These are phyloP conservation scores for Fusarium nurragi DNA, from an alignment of 2,329 filamentous ascomycete species.

Conservation along the genomic window DNA sequence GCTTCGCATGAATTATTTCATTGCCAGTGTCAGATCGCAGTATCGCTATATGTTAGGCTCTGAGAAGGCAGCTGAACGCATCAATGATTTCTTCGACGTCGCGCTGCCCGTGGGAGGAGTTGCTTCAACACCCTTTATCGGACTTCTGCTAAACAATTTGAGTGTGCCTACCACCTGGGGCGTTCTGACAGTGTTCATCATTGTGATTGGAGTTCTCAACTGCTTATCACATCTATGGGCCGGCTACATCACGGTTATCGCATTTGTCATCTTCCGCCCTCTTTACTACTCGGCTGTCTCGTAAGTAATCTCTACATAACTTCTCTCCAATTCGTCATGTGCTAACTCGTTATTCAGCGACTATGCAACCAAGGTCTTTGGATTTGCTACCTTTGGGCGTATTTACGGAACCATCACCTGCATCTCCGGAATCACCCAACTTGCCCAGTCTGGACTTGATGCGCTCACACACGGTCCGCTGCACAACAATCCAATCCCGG, in stretches of 20 bases:
- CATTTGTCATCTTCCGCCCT: constrained; percentile 78
- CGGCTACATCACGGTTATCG: constrained; percentile 71
- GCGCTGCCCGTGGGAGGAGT: constrained; percentile 75
- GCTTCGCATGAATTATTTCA: constrained; percentile 75
- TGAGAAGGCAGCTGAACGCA: constrained; percentile 48
- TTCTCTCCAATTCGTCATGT: accelerated
- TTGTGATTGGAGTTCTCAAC: constrained; percentile 68
- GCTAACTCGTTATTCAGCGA: constrained; percentile 54
- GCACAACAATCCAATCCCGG: constrained; percentile 8
- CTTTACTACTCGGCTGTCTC: constrained; percentile 82
- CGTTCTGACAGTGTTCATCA: constrained; percentile 67
- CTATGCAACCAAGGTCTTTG: constrained; percentile 83
- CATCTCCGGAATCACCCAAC: constrained; percentile 75
- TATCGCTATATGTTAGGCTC: constrained; percentile 74
- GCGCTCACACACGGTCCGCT: constrained; percentile 61
- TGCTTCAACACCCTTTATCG: constrained; percentile 76
- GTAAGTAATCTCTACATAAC: constrained; percentile 45
- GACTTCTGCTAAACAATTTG: constrained; percentile 72
- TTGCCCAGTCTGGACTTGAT: constrained; percentile 75
- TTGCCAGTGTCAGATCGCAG: constrained; percentile 75
- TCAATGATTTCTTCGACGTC: constrained; percentile 57
- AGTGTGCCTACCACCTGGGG: constrained; percentile 68
- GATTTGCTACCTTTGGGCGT: constrained; percentile 81
- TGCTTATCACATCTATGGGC: constrained; percentile 69
- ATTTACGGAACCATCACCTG: constrained; percentile 82